Evolutionary conservation across 306 rosid species (phyloP).

Genomic region (Cicer yamashitae): DNA sequence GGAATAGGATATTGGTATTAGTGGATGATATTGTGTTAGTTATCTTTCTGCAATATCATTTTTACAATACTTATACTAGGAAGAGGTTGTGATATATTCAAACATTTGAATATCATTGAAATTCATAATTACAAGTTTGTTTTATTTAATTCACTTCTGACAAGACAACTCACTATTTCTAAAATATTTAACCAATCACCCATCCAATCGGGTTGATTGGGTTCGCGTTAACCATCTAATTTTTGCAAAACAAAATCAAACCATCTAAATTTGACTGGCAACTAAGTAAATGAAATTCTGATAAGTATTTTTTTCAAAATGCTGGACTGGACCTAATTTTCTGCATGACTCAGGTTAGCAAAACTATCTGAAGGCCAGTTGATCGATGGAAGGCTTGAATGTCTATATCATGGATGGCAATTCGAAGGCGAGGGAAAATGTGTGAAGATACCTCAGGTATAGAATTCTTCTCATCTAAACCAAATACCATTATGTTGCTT

Average conservation of each 20-base stretch:
- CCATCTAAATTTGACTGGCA: neutral
- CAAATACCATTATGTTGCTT: neutral
- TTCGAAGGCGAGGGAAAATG: conserved; percentile 93
- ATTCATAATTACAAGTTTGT: neutral
- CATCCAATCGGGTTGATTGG: neutral
- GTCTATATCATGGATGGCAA: conserved; percentile 98
- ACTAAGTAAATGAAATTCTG: conserved; percentile 16
- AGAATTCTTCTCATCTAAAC: neutral
- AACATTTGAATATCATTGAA: neutral
- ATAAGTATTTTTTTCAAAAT: conserved; percentile 4
- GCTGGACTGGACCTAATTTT: conserved; percentile 39
- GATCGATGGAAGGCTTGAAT: conserved; percentile 89
- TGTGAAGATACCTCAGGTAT: conserved; percentile 96
- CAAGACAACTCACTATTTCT: neutral
- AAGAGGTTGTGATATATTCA: neutral
- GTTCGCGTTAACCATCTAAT: neutral
- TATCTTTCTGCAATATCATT: neutral
- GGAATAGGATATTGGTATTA: neutral
- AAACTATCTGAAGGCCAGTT: conserved; percentile 95
- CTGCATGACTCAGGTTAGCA: conserved; percentile 69
- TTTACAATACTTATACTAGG: neutral
- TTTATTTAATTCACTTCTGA: neutral
- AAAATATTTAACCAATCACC: too few species aligned
- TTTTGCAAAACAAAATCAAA: neutral
- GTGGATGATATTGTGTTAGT: neutral